phyloP scores from a whole-genome alignment of 768 basidiomycete species.

The Suillus ampliporus region DNA sequence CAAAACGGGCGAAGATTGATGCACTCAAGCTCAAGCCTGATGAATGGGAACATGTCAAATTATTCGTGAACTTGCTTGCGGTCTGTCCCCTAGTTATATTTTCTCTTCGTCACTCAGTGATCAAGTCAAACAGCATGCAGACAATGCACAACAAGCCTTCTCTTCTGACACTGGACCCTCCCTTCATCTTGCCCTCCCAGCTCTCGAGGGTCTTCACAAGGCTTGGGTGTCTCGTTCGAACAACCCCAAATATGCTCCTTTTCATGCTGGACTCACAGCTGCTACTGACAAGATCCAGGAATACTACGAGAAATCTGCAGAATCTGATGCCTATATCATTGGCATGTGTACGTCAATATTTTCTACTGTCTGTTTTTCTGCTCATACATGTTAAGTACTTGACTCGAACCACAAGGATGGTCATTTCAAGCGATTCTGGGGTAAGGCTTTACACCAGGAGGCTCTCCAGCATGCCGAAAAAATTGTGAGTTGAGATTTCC shows the following conservation, averaged over 20 bases:
- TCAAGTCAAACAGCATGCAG: slow-evolving; percentile 28
- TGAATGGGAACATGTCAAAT: slow-evolving; percentile 30
- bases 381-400: neutral
- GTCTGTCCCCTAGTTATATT: slow-evolving; percentile 14
- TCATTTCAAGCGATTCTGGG: slow-evolving; percentile 34
- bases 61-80: slow-evolving; percentile 25
- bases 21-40: slow-evolving; percentile 16
- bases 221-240: slow-evolving; percentile 25
- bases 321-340: slow-evolving; percentile 38
- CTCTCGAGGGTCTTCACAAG: slow-evolving; percentile 24
- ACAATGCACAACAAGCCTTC: slow-evolving; percentile 37
- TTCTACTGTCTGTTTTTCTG: neutral
- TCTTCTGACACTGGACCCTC: slow-evolving; percentile 32
- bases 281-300: slow-evolving; percentile 38
- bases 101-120: neutral
- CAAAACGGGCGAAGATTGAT: slow-evolving; percentile 21
- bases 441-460: slow-evolving; percentile 25
- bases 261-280: slow-evolving; percentile 28
- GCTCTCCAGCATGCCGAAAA: slow-evolving; percentile 20
- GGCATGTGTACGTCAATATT: slow-evolving; percentile 33
- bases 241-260: slow-evolving; percentile 22
- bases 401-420: slow-evolving; percentile 31
- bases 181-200: slow-evolving; percentile 25
- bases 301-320: slow-evolving; percentile 40
- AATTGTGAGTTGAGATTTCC: slow-evolving; percentile 16